These are phyloP conservation scores for Goniomonas avonlea DNA, from an alignment of 78 protist species.

Conservation along the genomic window DNA sequence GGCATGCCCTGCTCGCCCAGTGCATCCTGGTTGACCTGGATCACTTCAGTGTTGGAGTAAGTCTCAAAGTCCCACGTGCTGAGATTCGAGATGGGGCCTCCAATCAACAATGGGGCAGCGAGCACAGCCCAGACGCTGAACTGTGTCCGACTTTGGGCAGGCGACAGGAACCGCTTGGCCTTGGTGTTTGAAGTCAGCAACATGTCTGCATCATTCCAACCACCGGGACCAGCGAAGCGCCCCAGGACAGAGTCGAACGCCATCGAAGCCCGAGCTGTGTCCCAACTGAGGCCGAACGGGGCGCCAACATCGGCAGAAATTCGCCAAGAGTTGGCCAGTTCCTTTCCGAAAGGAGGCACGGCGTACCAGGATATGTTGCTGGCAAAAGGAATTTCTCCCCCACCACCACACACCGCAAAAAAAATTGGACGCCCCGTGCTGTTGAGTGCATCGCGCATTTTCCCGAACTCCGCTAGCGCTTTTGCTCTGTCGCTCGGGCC, in stretches of 20 bases:
- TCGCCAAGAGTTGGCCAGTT: too few relatives aligned
- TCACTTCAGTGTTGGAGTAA: not conserved
- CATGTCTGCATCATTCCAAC: slow-evolving; percentile 27
- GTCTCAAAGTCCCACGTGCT: not conserved
- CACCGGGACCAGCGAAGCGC: slow-evolving; percentile 2
- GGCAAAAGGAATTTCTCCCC: too few relatives aligned
- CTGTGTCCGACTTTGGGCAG: slow-evolving; percentile 1
- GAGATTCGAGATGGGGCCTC: not conserved
- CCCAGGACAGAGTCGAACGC: not conserved
- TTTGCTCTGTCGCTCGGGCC: not conserved
- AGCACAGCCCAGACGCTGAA: slow-evolving; percentile 22
- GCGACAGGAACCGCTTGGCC: not conserved
- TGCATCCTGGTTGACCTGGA: slow-evolving; percentile 14
- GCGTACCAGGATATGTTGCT: too few relatives aligned
- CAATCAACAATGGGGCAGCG: slow-evolving; percentile 27
- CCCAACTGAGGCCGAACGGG: too few relatives aligned
- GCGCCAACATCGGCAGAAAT: too few relatives aligned
- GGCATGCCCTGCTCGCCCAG: slow-evolving; percentile 3
- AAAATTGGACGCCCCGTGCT: not conserved
- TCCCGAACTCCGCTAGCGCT: not conserved
- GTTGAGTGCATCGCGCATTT: slow-evolving; percentile 29
- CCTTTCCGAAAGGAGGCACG: too few relatives aligned
- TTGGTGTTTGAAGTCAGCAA: not conserved
- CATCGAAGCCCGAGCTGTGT: too few relatives aligned
- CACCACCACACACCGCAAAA: slow-evolving; percentile 20